A percentile compares a stretch with the other conserved stretches of the same genome.
These are phyloP conservation scores for Termitomyces eurrhizus DNA, from an alignment of 768 basidiomycete genomes.

Conservation along the genomic window DNA sequence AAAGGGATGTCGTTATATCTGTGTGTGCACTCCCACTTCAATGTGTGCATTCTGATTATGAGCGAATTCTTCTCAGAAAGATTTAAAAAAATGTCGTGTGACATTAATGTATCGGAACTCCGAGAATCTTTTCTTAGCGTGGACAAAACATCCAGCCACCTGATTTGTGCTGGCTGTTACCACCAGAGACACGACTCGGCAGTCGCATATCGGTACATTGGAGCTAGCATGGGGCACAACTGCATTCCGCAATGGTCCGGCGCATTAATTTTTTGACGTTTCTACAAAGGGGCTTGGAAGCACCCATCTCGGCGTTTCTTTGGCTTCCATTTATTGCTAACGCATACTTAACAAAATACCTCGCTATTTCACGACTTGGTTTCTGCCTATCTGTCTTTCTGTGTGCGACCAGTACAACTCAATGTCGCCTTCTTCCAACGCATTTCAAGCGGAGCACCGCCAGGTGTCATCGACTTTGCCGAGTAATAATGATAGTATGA, in stretches of 20 bases:
- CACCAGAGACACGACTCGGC: slow-evolving; percentile 4
- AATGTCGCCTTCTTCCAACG: background rate
- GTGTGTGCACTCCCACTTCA: background rate
- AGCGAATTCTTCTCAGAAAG: background rate
- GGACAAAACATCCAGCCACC: background rate
- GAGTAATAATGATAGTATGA: background rate
- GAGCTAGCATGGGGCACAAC: background rate
- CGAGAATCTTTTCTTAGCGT: slow-evolving; percentile 3
- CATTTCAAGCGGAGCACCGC: background rate
- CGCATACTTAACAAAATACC: background rate
- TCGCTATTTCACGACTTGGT: background rate
- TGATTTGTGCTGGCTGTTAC: background rate
- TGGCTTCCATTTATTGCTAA: background rate
- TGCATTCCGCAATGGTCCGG: background rate
- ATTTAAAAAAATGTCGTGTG: slow-evolving; percentile 5
- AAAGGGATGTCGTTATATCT: background rate
- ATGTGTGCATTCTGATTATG: background rate
- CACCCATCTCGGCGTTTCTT: background rate
- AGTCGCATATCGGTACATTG: background rate
- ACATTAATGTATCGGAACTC: slow-evolving; percentile 5
- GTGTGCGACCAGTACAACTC: background rate
- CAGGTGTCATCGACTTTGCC: background rate
- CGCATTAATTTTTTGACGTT: background rate
- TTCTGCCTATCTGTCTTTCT: background rate
- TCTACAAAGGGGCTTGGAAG: background rate